Conservation (phyloP, 2,329 filamentous ascomycete genomes). For the Penicillium sp. region DNA sequence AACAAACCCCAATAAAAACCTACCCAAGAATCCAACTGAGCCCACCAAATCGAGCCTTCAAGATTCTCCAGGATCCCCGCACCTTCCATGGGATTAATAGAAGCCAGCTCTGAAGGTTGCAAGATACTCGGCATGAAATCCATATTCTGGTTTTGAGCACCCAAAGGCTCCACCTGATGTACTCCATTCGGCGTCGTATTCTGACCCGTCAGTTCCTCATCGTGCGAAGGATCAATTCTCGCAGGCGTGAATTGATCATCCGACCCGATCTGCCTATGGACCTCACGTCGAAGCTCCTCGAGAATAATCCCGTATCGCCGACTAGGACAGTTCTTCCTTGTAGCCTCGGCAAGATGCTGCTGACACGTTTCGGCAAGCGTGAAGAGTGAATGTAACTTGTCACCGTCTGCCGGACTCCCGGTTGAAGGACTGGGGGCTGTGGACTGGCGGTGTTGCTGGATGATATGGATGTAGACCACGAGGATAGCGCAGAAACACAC, state of each 20-base stretch:
- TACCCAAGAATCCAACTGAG: constrained; percentile 41
- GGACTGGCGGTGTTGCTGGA: constrained; percentile 37
- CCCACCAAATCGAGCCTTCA: constrained; percentile 41
- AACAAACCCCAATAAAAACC: constrained; percentile 5
- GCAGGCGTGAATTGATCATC: constrained; percentile 1
- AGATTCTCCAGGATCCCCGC: constrained; percentile 33
- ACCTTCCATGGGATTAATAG: constrained; percentile 25
- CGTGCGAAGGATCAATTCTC: neutral
- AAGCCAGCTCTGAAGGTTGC: constrained; percentile 18
- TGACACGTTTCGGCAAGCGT: constrained; percentile 47
- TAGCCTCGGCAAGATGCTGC: constrained; percentile 47
- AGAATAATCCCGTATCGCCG: constrained; percentile 50
- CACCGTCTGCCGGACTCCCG: constrained; percentile 19
- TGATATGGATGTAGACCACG: constrained; percentile 44
- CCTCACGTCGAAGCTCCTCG: constrained; percentile 46
- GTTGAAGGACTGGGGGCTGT: constrained; percentile 17
- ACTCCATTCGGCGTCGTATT: neutral
- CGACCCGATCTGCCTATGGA: constrained; percentile 34
- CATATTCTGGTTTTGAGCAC: constrained; percentile 8
- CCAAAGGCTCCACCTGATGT: constrained; percentile 10
- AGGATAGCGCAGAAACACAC: constrained; percentile 44
- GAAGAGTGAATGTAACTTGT: constrained; percentile 35
- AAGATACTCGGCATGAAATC: constrained; percentile 21
- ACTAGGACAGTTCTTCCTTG: constrained; percentile 48
- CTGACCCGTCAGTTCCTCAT: neutral